Percentiles rank a stretch among this genome's conserved stretches.
These are phyloP conservation scores for Penicillium crustosum DNA, from an alignment of 2,329 filamentous ascomycete species.

Conservation along the genomic window DNA sequence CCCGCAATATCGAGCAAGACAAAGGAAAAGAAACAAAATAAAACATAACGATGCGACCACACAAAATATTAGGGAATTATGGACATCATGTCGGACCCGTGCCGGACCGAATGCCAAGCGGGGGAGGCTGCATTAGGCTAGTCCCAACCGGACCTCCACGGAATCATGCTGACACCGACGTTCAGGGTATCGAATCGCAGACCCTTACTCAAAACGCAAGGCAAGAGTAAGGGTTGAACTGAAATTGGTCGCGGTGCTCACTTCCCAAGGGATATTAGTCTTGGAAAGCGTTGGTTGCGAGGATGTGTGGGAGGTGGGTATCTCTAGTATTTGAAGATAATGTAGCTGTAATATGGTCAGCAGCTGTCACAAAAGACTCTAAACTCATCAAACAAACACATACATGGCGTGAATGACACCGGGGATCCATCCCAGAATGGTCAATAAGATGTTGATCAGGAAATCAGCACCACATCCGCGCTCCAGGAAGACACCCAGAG, in stretches of 20 bases:
- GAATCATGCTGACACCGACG: conserved; percentile 27
- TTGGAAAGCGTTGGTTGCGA: not conserved
- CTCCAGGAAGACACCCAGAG: conserved; percentile 92
- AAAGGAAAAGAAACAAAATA: conserved; percentile 16
- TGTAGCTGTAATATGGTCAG: conserved; percentile 58
- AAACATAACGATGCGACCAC: conserved; percentile 19
- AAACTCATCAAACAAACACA: conserved; percentile 35
- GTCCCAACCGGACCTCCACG: conserved; percentile 31
- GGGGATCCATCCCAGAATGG: conserved; percentile 72
- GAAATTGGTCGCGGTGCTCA: not conserved
- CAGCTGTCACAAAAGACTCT: not conserved
- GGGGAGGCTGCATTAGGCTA: conserved; percentile 28
- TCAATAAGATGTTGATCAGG: conserved; percentile 89
- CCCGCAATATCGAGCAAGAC: conserved; percentile 21
- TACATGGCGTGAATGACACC: conserved; percentile 91
- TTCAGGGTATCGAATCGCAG: conserved; percentile 7
- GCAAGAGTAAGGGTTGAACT: not conserved
- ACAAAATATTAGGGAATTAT: conserved; percentile 24
- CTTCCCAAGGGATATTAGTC: not conserved
- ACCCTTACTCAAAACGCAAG: conserved; percentile 1
- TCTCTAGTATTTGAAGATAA: conserved; percentile 81
- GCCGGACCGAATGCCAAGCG: conserved; percentile 24
- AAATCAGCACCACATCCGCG: conserved; percentile 82
- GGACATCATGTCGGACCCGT: conserved; percentile 17
- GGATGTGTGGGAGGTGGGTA: conserved; percentile 2